A percentile compares a stretch with the other conserved stretches of the same genome.
Evolutionary conservation across 2,329 filamentous ascomycete genomes (phyloP).

Genomic region (Leptographium wingfieldii): DNA sequence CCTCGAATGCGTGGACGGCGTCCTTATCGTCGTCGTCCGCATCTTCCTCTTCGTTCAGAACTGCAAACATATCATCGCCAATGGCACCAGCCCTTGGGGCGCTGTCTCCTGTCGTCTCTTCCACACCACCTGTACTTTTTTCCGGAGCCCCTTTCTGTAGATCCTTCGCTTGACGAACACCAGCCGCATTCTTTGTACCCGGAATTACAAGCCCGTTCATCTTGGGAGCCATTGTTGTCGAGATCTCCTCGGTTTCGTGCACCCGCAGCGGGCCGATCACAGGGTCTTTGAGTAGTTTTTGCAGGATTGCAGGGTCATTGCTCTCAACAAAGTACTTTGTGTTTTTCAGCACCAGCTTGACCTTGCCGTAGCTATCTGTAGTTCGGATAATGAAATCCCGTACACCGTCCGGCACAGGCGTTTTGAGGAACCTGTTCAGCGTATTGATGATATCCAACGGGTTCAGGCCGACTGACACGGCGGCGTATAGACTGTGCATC

Average conservation of each 20-base stretch:
- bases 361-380: slow-evolving; percentile 80
- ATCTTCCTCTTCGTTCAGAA: slow-evolving; percentile 54
- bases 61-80: slow-evolving; percentile 39
- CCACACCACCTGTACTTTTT: not conserved
- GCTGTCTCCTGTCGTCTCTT: not conserved
- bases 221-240: slow-evolving; percentile 70
- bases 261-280: slow-evolving; percentile 70
- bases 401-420: slow-evolving; percentile 69
- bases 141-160: slow-evolving; percentile 1
- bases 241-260: slow-evolving; percentile 52
- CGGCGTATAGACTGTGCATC: slow-evolving; percentile 85
- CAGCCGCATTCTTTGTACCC: slow-evolving; percentile 85
- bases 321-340: slow-evolving; percentile 93
- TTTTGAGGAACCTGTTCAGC: slow-evolving; percentile 80
- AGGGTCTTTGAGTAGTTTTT: slow-evolving; percentile 72
- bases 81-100: not conserved
- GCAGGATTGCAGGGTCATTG: slow-evolving; percentile 73
- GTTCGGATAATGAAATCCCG: slow-evolving; percentile 68
- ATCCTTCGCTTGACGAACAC: slow-evolving; percentile 58
- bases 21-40: slow-evolving; percentile 73
- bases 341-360: slow-evolving; percentile 87
- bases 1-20: slow-evolving; percentile 87
- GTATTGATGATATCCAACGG: slow-evolving; percentile 83
- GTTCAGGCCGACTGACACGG: slow-evolving; percentile 85
- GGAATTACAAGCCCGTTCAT: slow-evolving; percentile 83